These are phyloP conservation scores for Teratosphaeriaceae sp. DNA, from an alignment of 2,329 filamentous ascomycete species.

Conservation along the genomic window DNA sequence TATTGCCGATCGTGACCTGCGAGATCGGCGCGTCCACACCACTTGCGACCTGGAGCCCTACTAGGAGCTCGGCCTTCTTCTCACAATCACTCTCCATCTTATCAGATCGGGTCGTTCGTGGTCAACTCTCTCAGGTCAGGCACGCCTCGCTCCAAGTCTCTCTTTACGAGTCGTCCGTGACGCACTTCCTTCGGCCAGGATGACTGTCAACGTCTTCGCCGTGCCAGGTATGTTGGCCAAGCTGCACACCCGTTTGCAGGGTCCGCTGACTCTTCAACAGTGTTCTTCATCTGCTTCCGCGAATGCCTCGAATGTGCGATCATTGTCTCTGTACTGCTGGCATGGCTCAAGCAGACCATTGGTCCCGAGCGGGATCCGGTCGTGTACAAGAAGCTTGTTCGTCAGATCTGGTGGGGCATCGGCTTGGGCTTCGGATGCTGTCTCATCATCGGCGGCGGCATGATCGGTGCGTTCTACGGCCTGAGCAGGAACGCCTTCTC, in stretches of 20 bases:
- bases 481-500: slow-evolving; percentile 62
- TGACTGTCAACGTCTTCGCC: slow-evolving; percentile 65
- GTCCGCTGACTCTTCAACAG: slow-evolving; percentile 26
- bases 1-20: no score
- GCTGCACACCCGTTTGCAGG: background rate
- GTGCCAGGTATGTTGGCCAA: slow-evolving; percentile 48
- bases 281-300: slow-evolving; percentile 88
- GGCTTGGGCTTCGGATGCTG: slow-evolving; percentile 57
- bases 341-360: slow-evolving; percentile 78
- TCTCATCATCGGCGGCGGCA: slow-evolving; percentile 56
- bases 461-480: slow-evolving; percentile 69
- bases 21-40: no score
- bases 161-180: slow-evolving; percentile 8
- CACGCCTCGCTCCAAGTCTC: no score
- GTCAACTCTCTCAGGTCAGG: no score
- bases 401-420: slow-evolving; percentile 62
- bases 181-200: no score
- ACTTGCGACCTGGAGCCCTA: no score
- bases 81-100: no score
- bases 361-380: slow-evolving; percentile 54
- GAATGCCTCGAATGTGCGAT: slow-evolving; percentile 78
- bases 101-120: slow-evolving; percentile 2
- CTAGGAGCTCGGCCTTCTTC: no score
- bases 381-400: slow-evolving; percentile 51
- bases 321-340: slow-evolving; percentile 78